Base-by-base conservation (phyloP, 495 filamentous ascomycete species). In the Neurospora cerealis region DNA sequence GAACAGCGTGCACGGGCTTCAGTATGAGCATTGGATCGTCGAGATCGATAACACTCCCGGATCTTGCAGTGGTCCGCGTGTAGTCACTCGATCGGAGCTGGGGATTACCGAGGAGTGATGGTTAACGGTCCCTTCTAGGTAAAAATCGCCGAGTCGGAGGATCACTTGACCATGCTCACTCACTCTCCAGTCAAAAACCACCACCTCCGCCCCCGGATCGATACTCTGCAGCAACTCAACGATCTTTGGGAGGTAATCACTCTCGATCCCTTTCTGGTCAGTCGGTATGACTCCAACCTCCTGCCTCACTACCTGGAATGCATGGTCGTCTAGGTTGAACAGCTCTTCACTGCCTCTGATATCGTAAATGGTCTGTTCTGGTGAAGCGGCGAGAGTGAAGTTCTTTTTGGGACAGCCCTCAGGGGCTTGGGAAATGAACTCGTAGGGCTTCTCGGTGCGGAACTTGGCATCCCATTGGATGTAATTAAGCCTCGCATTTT, bases 151-250 rank as follows among this genome's bases (percentile, higher is more conserved):
- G n/a, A 24, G 8, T 24, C 8, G 46, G n/a, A 13, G 46, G 46
- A 4, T 21, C 3, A 24, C 19, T 44, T n/a, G 46, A 54, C 21
- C 3, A 13, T 54, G 46, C 10, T 54, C 46, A 54, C 46, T 15
- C 46, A 73, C 54, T 32, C 70, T 38, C 70, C 70, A 71, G 70
- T 71, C 70, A 71, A 71, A 71, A 3, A 71, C 5, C 17, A 24
- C 24, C n/a, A 37, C 24, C 42, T 71, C 70, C 15, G 70, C 41
- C 3, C 70, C 40, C 0, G 42, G 70, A 54, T 32, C 70, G 7
- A 70, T 38, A 48, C 37, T 44, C 40, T 54, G 6, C 9, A 71
- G n/a, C 1, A 71, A 34, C 0, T 21, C 40, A 4, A 17, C 15
- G 17, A 71, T 32, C 11, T 41, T 46, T 3, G 70, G 41, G 1